Base-by-base conservation (phyloP, 164 flowering plant species). In the Aristolochia californica region DNA sequence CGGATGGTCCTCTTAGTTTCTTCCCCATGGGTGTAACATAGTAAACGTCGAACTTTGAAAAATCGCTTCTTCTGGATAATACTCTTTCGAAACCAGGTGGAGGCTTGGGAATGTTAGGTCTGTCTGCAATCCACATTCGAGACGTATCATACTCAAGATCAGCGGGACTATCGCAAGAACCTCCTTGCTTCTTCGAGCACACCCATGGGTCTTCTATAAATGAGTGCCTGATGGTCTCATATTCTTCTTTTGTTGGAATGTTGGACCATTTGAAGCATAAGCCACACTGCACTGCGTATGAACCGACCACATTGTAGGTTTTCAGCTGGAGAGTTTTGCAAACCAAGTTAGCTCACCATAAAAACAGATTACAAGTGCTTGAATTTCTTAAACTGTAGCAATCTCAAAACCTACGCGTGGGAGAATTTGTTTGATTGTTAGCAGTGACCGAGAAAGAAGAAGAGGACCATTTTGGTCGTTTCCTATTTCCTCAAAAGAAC, bases 211-310 rank as follows among this genome's bases (percentile, higher is more conserved):
- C 71, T 59, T 81, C 81, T 17, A 44, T 48, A 45, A 81, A 59
- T 18, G 53, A 78, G 53, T 77, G 65, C 66, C 97, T 71, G 55
- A 91, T 79, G 7, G 70, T 80, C 65, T 91, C 97, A 55, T 68
- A 91, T 68, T 84, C 91, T 68, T 82, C 89, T 66, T 72, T 56
- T 4, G 87, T 65, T 5, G 75, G 72, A 51, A 90, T 68, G 52
- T 70, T 26, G 77, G 96, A 85, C 96, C 96, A 87, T 65, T 87
- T 90, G 24, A 62, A 66, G 78, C 97, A 88, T 54, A 81, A 64
- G 21, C 53, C 77, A 64, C 97, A 91, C 54, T 91, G 94, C 22
- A 64, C 85, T 40, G 85, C 87, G 70, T 66, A 87, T 16, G 59
- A 13, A 57, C 74, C 74, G 45, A 73, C 48, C 0, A 72, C 48